A percentile compares a stretch with the other conserved stretches of the same genome.
Conservation (phyloP, 768 basidiomycete species). For the Tylopilus sp. region DNA sequence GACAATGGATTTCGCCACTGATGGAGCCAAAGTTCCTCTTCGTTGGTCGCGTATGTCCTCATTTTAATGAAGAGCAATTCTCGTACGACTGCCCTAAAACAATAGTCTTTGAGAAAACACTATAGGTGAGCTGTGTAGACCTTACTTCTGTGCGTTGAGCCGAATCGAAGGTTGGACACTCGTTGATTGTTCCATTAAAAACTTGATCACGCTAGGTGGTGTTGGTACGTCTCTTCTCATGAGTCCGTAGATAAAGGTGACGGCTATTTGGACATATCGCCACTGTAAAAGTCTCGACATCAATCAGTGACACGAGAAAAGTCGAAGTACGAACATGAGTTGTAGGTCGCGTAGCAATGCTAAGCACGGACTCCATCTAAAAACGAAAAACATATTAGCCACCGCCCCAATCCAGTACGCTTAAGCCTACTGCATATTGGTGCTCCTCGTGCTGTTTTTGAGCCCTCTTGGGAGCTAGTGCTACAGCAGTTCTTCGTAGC, state of each 20-base stretch:
- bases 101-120: not conserved
- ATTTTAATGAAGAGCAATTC: constrained; percentile 69
- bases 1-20: constrained; percentile 67
- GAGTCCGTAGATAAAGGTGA: constrained; percentile 56
- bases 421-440: constrained; percentile 42
- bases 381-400: constrained; percentile 2
- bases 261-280: constrained; percentile 76
- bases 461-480: constrained; percentile 41
- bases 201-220: constrained; percentile 50
- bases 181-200: constrained; percentile 62
- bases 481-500: constrained; percentile 42
- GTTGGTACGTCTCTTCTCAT: constrained; percentile 60
- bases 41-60: constrained; percentile 62
- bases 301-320: not conserved
- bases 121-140: not conserved
- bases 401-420: not conserved
- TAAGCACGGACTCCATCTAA: constrained; percentile 59
- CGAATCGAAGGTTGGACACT: constrained; percentile 73
- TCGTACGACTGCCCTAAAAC: constrained; percentile 59
- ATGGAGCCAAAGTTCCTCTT: constrained; percentile 68
- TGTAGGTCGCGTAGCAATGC: constrained; percentile 53
- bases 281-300: constrained; percentile 46
- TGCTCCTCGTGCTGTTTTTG: constrained; percentile 46
- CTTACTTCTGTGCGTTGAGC: constrained; percentile 59
- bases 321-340: constrained; percentile 60